phyloP scores from a whole-genome alignment of 495 filamentous ascomycete genomes.

The Beverwykella pulmonaria region DNA sequence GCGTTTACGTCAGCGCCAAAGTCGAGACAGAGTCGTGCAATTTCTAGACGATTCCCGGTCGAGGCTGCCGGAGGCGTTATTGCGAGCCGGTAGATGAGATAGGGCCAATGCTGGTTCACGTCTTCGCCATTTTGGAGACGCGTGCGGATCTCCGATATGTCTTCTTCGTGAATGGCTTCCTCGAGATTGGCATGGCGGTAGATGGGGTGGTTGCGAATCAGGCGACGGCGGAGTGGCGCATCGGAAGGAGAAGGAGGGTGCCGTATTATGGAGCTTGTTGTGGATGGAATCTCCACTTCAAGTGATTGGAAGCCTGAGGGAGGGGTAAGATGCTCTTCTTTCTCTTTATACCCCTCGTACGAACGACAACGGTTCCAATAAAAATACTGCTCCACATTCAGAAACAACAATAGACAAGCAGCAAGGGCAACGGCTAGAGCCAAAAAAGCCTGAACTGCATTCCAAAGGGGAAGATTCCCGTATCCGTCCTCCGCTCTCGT shows the following conservation, averaged over 20 bases:
- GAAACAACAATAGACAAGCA: constrained; percentile 3
- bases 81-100: constrained; percentile 28
- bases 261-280: constrained; percentile 9
- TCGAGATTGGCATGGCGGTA: constrained; percentile 17
- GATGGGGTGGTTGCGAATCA: constrained; percentile 16
- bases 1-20: constrained; percentile 28
- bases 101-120: constrained; percentile 22
- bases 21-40: constrained; percentile 25
- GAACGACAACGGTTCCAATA: not conserved
- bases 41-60: constrained; percentile 2
- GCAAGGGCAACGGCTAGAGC: not conserved
- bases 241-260: constrained; percentile 1
- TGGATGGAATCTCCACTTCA: not conserved
- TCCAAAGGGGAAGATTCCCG: not conserved
- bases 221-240: constrained; percentile 10
- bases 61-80: constrained; percentile 2
- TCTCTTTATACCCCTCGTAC: not conserved
- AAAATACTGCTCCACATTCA: constrained; percentile 3
- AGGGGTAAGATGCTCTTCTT: not conserved
- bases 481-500: not conserved
- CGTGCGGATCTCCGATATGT: constrained; percentile 13
- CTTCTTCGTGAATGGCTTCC: constrained; percentile 9
- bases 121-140: constrained; percentile 30
- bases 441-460: not conserved
- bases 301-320: not conserved